A percentile compares a stretch with the other conserved stretches of the same genome.
Evolutionary conservation across 2,329 filamentous ascomycete species (phyloP).

Genomic region (Trichoderma sp.): DNA sequence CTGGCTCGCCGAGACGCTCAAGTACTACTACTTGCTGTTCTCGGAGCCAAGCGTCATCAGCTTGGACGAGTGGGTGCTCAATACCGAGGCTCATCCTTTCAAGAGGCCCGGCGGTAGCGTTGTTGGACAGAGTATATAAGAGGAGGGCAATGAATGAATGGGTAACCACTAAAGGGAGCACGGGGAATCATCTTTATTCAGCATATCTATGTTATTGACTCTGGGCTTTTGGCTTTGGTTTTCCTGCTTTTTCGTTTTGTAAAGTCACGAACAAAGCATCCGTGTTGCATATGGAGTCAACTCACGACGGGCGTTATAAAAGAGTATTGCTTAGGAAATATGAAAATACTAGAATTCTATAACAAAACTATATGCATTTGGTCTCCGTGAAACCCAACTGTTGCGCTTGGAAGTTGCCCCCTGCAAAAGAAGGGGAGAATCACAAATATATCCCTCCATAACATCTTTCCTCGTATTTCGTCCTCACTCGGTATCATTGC

Average conservation of each 20-base stretch:
- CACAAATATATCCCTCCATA: not conserved
- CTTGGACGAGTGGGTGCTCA: conserved; percentile 66
- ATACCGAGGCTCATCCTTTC: conserved; percentile 61
- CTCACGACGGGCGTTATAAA: not conserved
- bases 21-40: conserved; percentile 87
- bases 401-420: not conserved
- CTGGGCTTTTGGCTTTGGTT: not conserved
- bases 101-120: conserved; percentile 36
- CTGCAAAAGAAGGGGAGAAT: not conserved
- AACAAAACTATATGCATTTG: not conserved
- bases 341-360: not conserved
- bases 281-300: conserved; percentile 3
- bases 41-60: conserved; percentile 62
- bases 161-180: not conserved
- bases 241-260: not conserved
- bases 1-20: conserved; percentile 86
- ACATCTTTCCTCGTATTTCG: not conserved
- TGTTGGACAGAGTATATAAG: conserved; percentile 8
- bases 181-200: not conserved
- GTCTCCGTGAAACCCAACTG: not conserved
- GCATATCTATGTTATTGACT: not conserved
- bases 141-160: not conserved
- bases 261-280: not conserved
- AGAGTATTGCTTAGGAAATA: not conserved
- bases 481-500: not conserved